Evolutionary conservation across 768 basidiomycete genomes (phyloP), one percentile per base, ranked within the genome.

Genomic region (Pleurotus citrinopileatus): DNA sequence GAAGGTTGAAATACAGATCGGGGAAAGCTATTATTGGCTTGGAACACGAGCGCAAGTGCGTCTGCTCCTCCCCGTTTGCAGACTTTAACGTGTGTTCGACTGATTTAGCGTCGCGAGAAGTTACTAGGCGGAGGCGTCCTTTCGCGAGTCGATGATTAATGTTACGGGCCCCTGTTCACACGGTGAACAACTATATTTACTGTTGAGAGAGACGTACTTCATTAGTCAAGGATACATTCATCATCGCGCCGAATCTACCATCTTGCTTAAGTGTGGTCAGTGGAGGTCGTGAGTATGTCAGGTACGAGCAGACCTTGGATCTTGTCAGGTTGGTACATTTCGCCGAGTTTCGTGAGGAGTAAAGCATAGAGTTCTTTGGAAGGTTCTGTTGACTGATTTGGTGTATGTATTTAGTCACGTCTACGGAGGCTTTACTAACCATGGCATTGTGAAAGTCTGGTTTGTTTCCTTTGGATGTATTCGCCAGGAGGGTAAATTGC

Each of bases 181-280:
- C 38, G 34, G 29, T 23, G 44, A 55, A 38, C 38, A 29, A 56
- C 40, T 70, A 77, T 47, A 79, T 73, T 19, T 77, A 75, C 27
- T 73, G 75, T 72, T 53, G 53, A 46, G 36, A 37, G 26, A 42
- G 36, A 61, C 75, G 36, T 67, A 91, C 93, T 74, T 98, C 94
- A 65, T 98, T 98, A 19, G 80, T 87, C 53, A 96, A 69, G 57
- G 75, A 82, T 50, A 98, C 91, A 54, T 85, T 81, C 94, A 98
- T 98, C 94, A 96, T 96, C 3, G 94, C 94, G 27, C 94, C 94
- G 65, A 98, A 97, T 60, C 75, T 78, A n/a, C 94, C 94, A 67
- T 98, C 94, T 95, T 34, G 32, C 15, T 34, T 7, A 34, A 7
- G 32, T 34, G 7, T 7, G 32, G 32, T 15, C 32, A 34, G 7